Evolutionary conservation across 805 yeast genomes (phyloP), one percentile per base, ranked within the genome.

Genomic region (Candida methanosorbosa): DNA sequence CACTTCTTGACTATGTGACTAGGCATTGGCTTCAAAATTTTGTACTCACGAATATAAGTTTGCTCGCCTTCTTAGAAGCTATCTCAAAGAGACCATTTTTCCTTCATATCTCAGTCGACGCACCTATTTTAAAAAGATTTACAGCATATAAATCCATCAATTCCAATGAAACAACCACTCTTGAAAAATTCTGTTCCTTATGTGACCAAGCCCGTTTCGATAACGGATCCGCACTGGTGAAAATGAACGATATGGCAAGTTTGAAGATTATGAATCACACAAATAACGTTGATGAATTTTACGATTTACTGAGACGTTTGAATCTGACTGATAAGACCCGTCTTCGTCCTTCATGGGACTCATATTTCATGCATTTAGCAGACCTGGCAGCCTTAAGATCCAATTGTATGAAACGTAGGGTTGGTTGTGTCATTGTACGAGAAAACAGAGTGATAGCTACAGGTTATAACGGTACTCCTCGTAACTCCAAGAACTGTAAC

Each of bases 381-480:
- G 87, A 85, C 44, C 67, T 92, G 49, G 98, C 98, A 0, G 95
- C 98, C 0, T 64, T 79, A 31, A 66, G 99, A 44, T 80, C 94
- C 19, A 92, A 92, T 46, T 92, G 99, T 63, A 92, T 92, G 97
- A 92, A 92, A 57, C 65, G 99, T 39, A 69, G 95, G 35, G 99
- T 92, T 3, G 99, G 99, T 0, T 90, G 97, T 58, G 97, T 92
- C 8, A 73, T 92, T 14, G 96, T 86, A 2, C 70, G 86, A 35
- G 92, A 84, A 31, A 75, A 74, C 26, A 66, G 97, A 37, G 94
- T 92, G 19, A 70, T 92, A 18, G 92, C 97, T 2, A 92, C 99
- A 0, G 99, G 99, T 0, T 92, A 92, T 58, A 92, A 92, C 50
- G 99, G 99, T 2, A 92, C 99, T 0, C 97, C 99, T 9, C 69